phyloP scores from a whole-genome alignment of 108 stramenopile genomes.

The Cyclostephanos tholiformis region DNA sequence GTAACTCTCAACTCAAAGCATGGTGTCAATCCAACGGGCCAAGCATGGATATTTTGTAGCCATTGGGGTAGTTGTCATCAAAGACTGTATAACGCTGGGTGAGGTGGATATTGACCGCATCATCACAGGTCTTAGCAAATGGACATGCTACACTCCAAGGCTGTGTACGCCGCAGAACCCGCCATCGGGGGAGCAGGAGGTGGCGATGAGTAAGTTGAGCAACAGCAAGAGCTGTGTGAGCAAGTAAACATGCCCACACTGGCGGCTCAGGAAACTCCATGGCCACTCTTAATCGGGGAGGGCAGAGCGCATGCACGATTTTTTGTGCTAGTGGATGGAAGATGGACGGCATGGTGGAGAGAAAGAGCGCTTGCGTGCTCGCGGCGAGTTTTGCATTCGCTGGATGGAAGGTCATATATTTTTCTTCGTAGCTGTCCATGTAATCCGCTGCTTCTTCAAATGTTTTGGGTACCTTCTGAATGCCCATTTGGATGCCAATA shows the following conservation, averaged over 20 bases:
- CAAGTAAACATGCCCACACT: neutral
- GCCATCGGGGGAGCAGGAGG: neutral
- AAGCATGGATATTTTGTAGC: neutral
- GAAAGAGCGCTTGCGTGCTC: conserved; percentile 18
- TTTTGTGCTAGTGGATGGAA: conserved; percentile 15
- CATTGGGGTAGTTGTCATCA: neutral
- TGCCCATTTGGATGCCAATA: conserved; percentile 29
- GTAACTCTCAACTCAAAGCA: neutral
- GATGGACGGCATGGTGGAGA: conserved; percentile 10
- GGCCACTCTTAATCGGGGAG: conserved; percentile 20
- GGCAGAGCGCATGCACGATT: conserved; percentile 22
- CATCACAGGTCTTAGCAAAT: neutral
- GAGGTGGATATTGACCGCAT: neutral
- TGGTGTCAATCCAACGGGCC: neutral
- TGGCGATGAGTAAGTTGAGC: neutral
- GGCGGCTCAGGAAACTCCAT: conserved; percentile 29
- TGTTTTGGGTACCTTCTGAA: conserved; percentile 12
- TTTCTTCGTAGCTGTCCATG: conserved; percentile 26
- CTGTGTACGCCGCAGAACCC: neutral
- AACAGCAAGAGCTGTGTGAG: neutral
- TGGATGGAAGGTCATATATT: conserved; percentile 19
- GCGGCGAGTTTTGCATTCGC: conserved; percentile 24
- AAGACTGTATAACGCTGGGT: neutral
- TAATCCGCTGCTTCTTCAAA: conserved; percentile 22
- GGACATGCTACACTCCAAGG: neutral